Evolutionary conservation across 2,329 filamentous ascomycete species (phyloP), one percentile per base, ranked within the genome.

Genomic region (Pseudofabraea citricarpa): DNA sequence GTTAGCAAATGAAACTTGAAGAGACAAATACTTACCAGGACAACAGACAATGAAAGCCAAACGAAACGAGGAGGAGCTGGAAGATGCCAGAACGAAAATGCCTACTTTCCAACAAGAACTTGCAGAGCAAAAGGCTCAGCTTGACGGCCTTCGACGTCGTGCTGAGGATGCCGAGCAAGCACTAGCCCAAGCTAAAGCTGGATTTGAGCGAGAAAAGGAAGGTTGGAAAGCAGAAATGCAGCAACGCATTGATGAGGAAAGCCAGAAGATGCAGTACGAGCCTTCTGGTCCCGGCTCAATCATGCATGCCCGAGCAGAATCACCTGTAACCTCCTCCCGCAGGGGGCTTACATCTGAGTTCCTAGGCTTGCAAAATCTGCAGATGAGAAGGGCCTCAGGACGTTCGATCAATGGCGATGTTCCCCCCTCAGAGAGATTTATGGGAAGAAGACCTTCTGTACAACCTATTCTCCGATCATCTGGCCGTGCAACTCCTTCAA

Each of bases 51-150:
- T 74, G 13, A 85, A 79, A 61, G 69, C 71, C 9, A 79, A 63
- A 47, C 51, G 52, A 9, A 56, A 86, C 18, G 90, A 95, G 61
- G 87, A 95, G 53, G 90, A 97, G 53, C 67, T 95, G 5, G 89
- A 96, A 56, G 76, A 78, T 40, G 70, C 79, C 49, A 78, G 72
- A 55, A 81, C 73, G 27, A 77, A 79, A 43, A 71, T 85, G n/a
- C 74, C 78, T n/a, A 72, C 68, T 13, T 72, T 83, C 6, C 78
- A 85, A 45, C 73, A 79, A 48, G 83, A 90, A 45, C 66, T 87
- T 2, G 69, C 74, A 12, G 69, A 74, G 18, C 77, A 80, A 43
- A 78, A 77, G 42, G 68, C 73, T 3, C 74, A 82, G 49, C 63
- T 85, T 20, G 76, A 81, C 36, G 67, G 73, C 13, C 67, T 94